phyloP scores from a whole-genome alignment of 225 moss, liverwort and hornwort species.

The Marchantia paleacea region DNA sequence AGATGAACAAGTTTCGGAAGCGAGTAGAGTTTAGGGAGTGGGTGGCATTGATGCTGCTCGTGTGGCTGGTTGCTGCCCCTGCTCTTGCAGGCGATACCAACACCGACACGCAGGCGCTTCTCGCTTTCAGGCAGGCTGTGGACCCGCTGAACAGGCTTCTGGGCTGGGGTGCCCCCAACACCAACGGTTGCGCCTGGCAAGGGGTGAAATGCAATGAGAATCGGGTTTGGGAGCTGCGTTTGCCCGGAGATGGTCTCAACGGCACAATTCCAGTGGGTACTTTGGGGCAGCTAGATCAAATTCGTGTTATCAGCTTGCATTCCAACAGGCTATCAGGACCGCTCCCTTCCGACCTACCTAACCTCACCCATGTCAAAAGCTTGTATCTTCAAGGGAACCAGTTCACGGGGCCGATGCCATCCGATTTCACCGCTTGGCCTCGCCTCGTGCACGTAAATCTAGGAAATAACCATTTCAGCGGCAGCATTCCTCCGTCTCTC shows the following conservation, averaged over 20 bases:
- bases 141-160: slow-evolving; percentile 27
- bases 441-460: slow-evolving; percentile 70
- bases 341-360: slow-evolving; percentile 59
- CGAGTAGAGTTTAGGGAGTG: slow-evolving; percentile 19
- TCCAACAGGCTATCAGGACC: slow-evolving; percentile 57
- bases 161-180: slow-evolving; percentile 19
- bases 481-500: slow-evolving; percentile 32
- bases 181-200: slow-evolving; percentile 23
- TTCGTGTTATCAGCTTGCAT: slow-evolving; percentile 73
- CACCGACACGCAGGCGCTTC: slow-evolving; percentile 35
- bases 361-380: slow-evolving; percentile 52
- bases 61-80: slow-evolving; percentile 3
- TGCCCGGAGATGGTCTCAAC: slow-evolving; percentile 22
- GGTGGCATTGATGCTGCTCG: slow-evolving; percentile 13
- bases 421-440: slow-evolving; percentile 67
- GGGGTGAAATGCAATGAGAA: slow-evolving; percentile 32
- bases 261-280: slow-evolving; percentile 29
- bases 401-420: slow-evolving; percentile 58
- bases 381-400: slow-evolving; percentile 59
- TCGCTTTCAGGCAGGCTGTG: slow-evolving; percentile 36
- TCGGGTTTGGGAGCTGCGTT: slow-evolving; percentile 40
- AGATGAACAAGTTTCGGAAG: slow-evolving; percentile 25
- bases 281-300: slow-evolving; percentile 65
- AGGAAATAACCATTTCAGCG: slow-evolving; percentile 47
- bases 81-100: slow-evolving; percentile 14